Evolutionary conservation across 306 rosid species (phyloP), one percentile per base, ranked within the genome.

Genomic region (Lablab purpureus): DNA sequence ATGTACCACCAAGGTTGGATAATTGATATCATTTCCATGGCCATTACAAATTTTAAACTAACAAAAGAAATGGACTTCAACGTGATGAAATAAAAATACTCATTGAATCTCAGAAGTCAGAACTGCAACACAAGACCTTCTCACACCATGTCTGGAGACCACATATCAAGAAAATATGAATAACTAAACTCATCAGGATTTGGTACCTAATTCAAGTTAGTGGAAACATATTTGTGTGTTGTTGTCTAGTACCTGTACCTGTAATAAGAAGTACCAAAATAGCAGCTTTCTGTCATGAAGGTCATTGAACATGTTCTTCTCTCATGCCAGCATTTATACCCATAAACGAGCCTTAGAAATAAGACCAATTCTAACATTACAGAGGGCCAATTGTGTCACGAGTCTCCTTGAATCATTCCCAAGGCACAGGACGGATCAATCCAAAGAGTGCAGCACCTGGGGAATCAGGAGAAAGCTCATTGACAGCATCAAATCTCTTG

Each of bases 401-500:
- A 68, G 30, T 59, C 62, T 68, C 60, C 84, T 65, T 50, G 84
- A 69, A 43, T 45, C 75, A 34, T 70, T 52, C 37, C 32, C 45
- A 32, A 78, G 83, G 64, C 86, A 70, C 51, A 67, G 71, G 82
- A 85, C 50, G 80, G 88, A 82, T 86, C 78, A 85, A 83, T 83
- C 88, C 55, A 83, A 85, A 80, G 52, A 73, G 82, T 81, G 81
- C 73, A 80, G 71, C 77, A 27, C 64, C 73, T 54, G 86, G 80
- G 71, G 84, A 85, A 73, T 83, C 82, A 43, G 30, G 85, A 82
- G 87, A 83, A 66, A 77, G 74, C 67, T 85, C 90, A 80, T 65
- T 75, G 86, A 84, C 87, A 87, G 81, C 87, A 87, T 73, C 82
- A 88, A 74, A 88, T 87, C 89, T 90, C 82, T 80, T 85, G 86